Evolutionary conservation across 495 filamentous ascomycete species (phyloP).

Genomic region (Penicillium diatomitis): DNA sequence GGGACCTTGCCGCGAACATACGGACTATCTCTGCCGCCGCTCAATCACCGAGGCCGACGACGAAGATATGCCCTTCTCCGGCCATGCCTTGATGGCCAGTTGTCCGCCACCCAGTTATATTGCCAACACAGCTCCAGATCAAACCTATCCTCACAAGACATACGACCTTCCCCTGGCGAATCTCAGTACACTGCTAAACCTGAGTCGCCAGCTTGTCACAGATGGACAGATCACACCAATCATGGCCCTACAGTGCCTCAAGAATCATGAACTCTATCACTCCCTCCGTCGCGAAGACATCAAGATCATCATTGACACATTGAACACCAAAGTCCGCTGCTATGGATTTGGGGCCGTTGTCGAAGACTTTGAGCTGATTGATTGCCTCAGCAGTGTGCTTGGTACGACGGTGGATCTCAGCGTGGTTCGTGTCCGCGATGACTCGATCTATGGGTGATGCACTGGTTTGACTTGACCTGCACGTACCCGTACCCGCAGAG

Average conservation of each 20-base stretch:
- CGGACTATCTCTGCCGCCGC: conserved; percentile 52
- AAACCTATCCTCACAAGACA: conserved; percentile 34
- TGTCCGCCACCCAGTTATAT: conserved; percentile 61
- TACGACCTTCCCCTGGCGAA: conserved; percentile 57
- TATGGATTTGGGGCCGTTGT: conserved; percentile 68
- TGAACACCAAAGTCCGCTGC: conserved; percentile 76
- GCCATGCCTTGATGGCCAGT: conserved; percentile 83
- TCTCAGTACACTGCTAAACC: conserved; percentile 69
- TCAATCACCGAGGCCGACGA: conserved; percentile 41
- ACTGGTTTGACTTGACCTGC: background rate
- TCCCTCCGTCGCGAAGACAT: conserved; percentile 63
- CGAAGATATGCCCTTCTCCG: conserved; percentile 47
- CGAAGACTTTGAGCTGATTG: conserved; percentile 86
- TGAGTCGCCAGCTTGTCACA: conserved; percentile 73
- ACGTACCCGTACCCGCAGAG: too few relatives aligned
- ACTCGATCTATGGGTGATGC: conserved; percentile 30
- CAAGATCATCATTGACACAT: conserved; percentile 57
- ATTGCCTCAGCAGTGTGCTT: conserved; percentile 69
- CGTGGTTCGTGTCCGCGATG: conserved; percentile 20
- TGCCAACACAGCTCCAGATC: conserved; percentile 29
- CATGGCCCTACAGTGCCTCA: conserved; percentile 82
- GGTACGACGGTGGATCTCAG: conserved; percentile 50
- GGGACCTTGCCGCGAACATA: conserved; percentile 89
- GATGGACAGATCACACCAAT: conserved; percentile 96
- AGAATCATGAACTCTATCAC: conserved; percentile 56